A percentile compares a stretch with the other conserved stretches of the same genome.
Conservation (phyloP, 176 grass and related monocot species). For the Thinopyrum elongatum region DNA sequence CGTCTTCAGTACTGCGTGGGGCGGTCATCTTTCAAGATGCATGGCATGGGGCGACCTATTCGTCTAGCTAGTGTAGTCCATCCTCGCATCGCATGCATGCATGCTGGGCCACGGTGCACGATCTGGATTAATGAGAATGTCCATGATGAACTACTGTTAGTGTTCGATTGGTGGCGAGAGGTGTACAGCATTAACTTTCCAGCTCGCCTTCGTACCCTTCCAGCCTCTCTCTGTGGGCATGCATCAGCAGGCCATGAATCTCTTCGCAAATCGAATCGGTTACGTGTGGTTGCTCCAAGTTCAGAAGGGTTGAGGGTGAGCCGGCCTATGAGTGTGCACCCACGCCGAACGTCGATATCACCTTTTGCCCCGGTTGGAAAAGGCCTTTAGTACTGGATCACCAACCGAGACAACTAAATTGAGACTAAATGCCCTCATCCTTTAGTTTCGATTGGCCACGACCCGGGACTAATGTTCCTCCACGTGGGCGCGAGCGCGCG, state of each 20-base stretch:
- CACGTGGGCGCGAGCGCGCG: too few relatives aligned
- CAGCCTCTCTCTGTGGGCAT: background rate
- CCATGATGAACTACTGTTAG: background rate
- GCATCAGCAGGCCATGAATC: background rate
- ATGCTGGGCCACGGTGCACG: slow-evolving; percentile 26
- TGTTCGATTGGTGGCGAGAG: background rate
- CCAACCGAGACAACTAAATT: too few relatives aligned
- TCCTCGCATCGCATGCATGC: background rate
- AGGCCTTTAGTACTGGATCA: too few relatives aligned
- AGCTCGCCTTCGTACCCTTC: background rate
- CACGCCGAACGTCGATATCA: too few relatives aligned
- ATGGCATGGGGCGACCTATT: slow-evolving; percentile 21
- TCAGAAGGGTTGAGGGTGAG: background rate
- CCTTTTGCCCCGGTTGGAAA: too few relatives aligned
- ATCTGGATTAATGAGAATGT: slow-evolving; percentile 10
- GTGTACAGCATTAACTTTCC: background rate
- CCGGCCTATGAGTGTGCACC: background rate
- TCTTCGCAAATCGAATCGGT: background rate
- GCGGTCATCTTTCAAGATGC: slow-evolving; percentile 29
- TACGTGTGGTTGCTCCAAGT: background rate
- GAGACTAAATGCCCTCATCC: too few relatives aligned
- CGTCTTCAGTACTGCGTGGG: slow-evolving; percentile 6
- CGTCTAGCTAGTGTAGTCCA: slow-evolving; percentile 12
- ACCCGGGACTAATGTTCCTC: too few relatives aligned
- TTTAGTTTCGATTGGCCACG: too few relatives aligned